Evolutionary conservation across 371 early-diverging fungal genomes (phyloP).

Genomic region (Coemansia sp.): DNA sequence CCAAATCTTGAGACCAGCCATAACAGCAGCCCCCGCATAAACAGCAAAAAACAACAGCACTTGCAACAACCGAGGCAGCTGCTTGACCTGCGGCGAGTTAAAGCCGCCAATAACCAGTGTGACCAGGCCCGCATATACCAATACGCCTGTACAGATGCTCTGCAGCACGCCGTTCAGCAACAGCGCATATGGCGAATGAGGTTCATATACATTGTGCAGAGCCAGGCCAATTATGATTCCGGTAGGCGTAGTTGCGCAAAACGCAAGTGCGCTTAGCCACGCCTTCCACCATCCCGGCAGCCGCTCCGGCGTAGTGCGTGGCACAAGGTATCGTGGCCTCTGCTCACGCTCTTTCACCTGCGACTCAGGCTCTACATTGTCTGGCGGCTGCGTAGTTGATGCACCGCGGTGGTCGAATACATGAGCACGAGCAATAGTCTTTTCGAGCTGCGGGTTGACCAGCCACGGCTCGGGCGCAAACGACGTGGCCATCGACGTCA

Average conservation of each 20-base stretch:
- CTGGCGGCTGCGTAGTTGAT: slow-evolving; percentile 12
- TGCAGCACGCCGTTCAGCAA: slow-evolving; percentile 71
- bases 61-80: slow-evolving; percentile 50
- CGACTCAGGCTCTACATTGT: neutral
- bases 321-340: slow-evolving; percentile 24
- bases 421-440: slow-evolving; percentile 7
- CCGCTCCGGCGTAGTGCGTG: slow-evolving; percentile 25
- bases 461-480: slow-evolving; percentile 49
- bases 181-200: slow-evolving; percentile 56
- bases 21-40: slow-evolving; percentile 65
- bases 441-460: slow-evolving; percentile 42
- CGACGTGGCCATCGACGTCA: slow-evolving; percentile 44
- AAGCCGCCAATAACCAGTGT: slow-evolving; percentile 68
- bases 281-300: slow-evolving; percentile 48
- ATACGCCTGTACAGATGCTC: slow-evolving; percentile 71
- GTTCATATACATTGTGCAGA: slow-evolving; percentile 58
- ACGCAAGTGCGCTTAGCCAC: slow-evolving; percentile 57
- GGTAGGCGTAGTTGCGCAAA: slow-evolving; percentile 65
- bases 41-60: slow-evolving; percentile 55
- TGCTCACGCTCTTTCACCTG: neutral
- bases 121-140: slow-evolving; percentile 71
- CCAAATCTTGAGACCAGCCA: slow-evolving; percentile 74
- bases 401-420: slow-evolving; percentile 1
- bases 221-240: slow-evolving; percentile 70
- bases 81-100: slow-evolving; percentile 57